Base-by-base conservation (phyloP, 2,329 filamentous ascomycete species). In the Colletotrichum tanaceti region DNA sequence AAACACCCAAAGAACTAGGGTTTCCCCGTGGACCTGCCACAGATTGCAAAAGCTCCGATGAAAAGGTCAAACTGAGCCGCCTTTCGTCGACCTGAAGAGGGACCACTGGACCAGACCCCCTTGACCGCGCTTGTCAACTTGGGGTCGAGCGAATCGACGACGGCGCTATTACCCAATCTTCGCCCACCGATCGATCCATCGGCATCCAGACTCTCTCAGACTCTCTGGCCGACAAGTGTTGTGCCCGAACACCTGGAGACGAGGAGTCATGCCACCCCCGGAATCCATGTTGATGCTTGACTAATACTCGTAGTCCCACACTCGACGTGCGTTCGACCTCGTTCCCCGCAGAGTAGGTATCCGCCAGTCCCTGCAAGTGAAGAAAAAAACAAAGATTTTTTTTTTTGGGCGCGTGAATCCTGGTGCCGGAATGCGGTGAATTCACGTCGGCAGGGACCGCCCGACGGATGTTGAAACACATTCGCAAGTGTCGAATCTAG, bases 251-350 rank as follows among this genome's bases (percentile, higher is more conserved):
- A 16, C n/a, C 24, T 39, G 38, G 16, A 54, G 28, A 35, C 18
- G 13, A 16, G 39, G 22, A 65, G 54, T 46, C 61, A 43, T 55
- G 47, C 41, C 46, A 60, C 50, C 54, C 54, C 49, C 39, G 61
- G 20, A 35, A 35, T 35, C 10, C 13, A 22, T 20, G 54, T 14
- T 35, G 61, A 22, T 44, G 18, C 32, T 65, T 65, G 65, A 68
- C n/a, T n/a, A n/a, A n/a, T n/a, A n/a, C 65, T 59, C 35, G 55
- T n/a, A 46, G 60, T 68, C 47, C 60, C 60, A 54, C 61, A 35
- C 41, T 41, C 18, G 20, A 11, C 5, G 41, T 22, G 24, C 35
- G 60, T 49, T 59, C 47, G 24, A 49, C 47, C 32, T 49, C 9
- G 16, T 35, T 18, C n/a, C n/a, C 32, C 11, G 41, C 59, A 22